Conservation (phyloP, 805 yeast genomes). For the Candida insectorum region DNA sequence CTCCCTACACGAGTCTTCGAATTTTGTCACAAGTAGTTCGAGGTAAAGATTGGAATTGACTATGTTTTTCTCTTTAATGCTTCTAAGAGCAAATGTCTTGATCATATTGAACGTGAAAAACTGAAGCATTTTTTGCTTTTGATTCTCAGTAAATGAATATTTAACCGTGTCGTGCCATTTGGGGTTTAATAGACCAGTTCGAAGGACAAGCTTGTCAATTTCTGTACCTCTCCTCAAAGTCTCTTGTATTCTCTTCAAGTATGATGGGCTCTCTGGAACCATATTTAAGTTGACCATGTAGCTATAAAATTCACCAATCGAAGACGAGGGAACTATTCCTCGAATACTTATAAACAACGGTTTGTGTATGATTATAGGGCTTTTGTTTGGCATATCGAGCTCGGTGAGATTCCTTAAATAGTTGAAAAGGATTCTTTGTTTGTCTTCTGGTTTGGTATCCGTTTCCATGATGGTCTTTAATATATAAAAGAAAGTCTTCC, state of each 20-base stretch:
- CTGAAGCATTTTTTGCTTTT: conserved; percentile 25
- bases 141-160: conserved; percentile 13
- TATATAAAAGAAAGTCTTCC: conserved; percentile 12
- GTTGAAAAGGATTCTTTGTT: conserved; percentile 18
- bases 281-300: conserved; percentile 31
- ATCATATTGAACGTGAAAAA: conserved; percentile 29
- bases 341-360: conserved; percentile 16
- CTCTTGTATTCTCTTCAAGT: conserved; percentile 17
- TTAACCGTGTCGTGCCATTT: conserved; percentile 34
- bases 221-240: conserved; percentile 25
- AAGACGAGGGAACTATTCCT: conserved; percentile 13
- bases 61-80: conserved; percentile 24
- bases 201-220: conserved; percentile 27
- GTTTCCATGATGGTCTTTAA: conserved; percentile 14
- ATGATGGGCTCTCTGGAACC: conserved; percentile 18
- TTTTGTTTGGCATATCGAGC: conserved; percentile 19
- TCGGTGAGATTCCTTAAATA: conserved; percentile 25
- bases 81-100: conserved; percentile 17
- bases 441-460: conserved; percentile 9
- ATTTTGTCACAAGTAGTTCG: conserved; percentile 33
- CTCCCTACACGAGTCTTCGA: conserved; percentile 24
- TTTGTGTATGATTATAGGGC: conserved; percentile 17
- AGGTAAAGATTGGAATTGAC: conserved; percentile 32
- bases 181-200: conserved; percentile 35
- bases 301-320: conserved; percentile 23